Conservation (phyloP, 2,329 filamentous ascomycete genomes). For the Alternaria ethzedia region DNA sequence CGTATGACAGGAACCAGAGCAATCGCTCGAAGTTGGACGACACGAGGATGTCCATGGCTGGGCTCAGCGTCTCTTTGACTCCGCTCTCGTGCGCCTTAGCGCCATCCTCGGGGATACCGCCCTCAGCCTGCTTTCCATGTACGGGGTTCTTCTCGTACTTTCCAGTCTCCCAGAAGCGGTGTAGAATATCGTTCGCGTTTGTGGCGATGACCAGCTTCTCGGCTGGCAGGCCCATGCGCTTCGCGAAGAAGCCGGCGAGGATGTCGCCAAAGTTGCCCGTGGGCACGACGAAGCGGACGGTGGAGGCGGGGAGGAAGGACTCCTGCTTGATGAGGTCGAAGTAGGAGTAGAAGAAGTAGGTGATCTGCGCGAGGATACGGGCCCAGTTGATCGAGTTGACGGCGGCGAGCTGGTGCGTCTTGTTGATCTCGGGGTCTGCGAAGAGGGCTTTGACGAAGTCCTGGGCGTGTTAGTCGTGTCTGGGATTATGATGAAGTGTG, state of each 20-base stretch:
- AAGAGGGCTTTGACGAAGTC: slow-evolving; percentile 96
- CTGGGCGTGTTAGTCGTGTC: slow-evolving; percentile 49
- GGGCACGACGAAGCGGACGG: slow-evolving; percentile 83
- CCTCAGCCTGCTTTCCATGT: slow-evolving; percentile 62
- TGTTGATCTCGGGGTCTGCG: slow-evolving; percentile 82
- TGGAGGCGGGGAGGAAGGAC: slow-evolving; percentile 66
- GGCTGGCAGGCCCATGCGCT: slow-evolving; percentile 84
- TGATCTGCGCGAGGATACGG: slow-evolving; percentile 92
- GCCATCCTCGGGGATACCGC: slow-evolving; percentile 62
- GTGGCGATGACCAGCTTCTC: slow-evolving; percentile 92
- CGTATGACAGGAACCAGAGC: slow-evolving; percentile 87
- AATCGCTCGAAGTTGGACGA: slow-evolving; percentile 96
- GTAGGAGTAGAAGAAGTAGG: slow-evolving; percentile 96
- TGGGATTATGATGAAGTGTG: not conserved
- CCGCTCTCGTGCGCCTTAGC: slow-evolving; percentile 70
- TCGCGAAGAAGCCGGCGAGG: slow-evolving; percentile 89
- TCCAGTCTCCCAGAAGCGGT: slow-evolving; percentile 92
- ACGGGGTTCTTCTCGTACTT: slow-evolving; percentile 84
- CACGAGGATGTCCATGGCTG: slow-evolving; percentile 97
- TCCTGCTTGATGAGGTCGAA: slow-evolving; percentile 73
- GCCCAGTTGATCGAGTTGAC: slow-evolving; percentile 98
- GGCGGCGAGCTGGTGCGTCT: slow-evolving; percentile 81
- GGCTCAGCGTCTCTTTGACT: slow-evolving; percentile 89
- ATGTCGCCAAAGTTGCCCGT: slow-evolving; percentile 98
- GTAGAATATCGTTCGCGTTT: slow-evolving; percentile 96